These are phyloP conservation scores for Tritrichomonas musculus DNA, from an alignment of 208 protist species.

Conservation along the genomic window DNA sequence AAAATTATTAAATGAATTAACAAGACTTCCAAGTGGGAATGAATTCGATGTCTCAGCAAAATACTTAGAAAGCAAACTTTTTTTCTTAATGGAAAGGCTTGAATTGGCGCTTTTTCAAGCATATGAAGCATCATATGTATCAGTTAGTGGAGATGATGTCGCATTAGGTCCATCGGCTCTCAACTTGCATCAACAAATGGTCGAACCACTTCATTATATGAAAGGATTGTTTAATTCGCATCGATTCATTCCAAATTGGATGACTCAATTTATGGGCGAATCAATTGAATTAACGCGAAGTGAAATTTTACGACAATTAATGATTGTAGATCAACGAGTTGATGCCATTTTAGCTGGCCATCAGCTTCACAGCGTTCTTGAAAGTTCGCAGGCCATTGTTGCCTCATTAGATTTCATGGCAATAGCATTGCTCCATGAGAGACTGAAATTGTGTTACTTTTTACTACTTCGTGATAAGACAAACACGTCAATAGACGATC, in stretches of 20 bases:
- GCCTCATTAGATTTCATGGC: not conserved
- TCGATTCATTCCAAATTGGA: not conserved
- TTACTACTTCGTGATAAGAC: not conserved
- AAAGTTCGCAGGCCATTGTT: not conserved
- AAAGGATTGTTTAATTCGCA: not conserved
- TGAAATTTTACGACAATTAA: not conserved
- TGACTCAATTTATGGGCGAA: not conserved
- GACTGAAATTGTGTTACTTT: not conserved
- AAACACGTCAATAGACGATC: not conserved
- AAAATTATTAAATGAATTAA: not conserved
- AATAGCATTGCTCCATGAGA: not conserved
- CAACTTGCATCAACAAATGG: not conserved
- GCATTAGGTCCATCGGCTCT: not conserved
- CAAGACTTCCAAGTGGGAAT: not conserved
- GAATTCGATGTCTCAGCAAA: conserved; percentile 31
- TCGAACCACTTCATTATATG: not conserved
- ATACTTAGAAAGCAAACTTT: not conserved
- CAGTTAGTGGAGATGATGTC: not conserved
- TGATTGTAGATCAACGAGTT: not conserved
- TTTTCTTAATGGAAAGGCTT: not conserved
- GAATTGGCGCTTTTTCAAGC: not conserved
- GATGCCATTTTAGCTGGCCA: not conserved
- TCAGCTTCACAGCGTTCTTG: not conserved
- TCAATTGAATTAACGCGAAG: not conserved
- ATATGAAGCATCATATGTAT: not conserved